Evolutionary conservation across 371 early-diverging fungal genomes (phyloP), one percentile per base, ranked within the genome.

Genomic region (Circinella umbellata): DNA sequence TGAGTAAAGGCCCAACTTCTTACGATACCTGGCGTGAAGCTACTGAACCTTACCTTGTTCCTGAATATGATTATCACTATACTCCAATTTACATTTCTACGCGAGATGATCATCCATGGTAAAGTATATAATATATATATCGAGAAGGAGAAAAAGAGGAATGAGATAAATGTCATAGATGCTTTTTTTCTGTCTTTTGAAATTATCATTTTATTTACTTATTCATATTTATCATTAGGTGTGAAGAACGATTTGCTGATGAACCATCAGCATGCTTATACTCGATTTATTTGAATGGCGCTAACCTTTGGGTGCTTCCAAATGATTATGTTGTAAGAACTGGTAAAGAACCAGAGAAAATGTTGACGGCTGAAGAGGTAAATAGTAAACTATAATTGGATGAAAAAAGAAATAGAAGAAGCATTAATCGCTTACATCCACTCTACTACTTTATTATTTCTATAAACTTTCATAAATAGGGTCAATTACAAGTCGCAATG

Each of bases 231-330:
- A 47, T 34, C 2, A 4, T 36, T 61, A 79, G 79, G 80, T 82
- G 83, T 42, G 80, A 80, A 61, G 83, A 82, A 49, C 72, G 83
- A 7, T 82, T 82, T 65, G 78, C 76, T 53, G 83, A 82, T 68
- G 69, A 78, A 55, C 46, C 75, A 48, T 60, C 79, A 3, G 74
- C 80, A 9, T 82, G 83, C 61, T 35, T 82, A 9, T 82, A 78
- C 69, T 66, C 73, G 11, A 76, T 67, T 34, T 82, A 78, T 57
- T 61, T 82, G 4, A 68, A 70, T 13, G 83, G 83, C 7, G 75
- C 80, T 13, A 74, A 82, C 38, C 67, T 82, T 47, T 82, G 76
- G 76, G 80, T 82, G 4, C 62, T 80, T 13, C 74, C 76, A 4
- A 69, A 77, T 63, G 78, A 76, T 53, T 82, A 68, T 64, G 72